A percentile compares a stretch with the other conserved stretches of the same genome.
Evolutionary conservation across 1,139 yeast genomes (phyloP).

Genomic region (Zygosaccharomyces pseudobailii): DNA sequence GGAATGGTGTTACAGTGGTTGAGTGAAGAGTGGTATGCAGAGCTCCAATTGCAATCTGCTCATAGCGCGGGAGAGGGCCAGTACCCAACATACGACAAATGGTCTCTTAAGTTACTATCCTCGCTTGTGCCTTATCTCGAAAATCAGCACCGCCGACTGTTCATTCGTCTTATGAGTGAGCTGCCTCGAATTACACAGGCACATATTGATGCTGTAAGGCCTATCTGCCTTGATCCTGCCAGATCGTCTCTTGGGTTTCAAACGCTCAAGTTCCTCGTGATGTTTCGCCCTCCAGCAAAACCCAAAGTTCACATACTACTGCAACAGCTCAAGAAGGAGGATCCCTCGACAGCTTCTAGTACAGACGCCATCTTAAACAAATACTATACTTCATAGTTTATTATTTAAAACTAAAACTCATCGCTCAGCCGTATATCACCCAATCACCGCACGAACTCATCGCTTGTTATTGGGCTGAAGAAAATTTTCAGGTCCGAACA

Average conservation of each 20-base stretch:
- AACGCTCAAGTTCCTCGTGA: conserved; percentile 71
- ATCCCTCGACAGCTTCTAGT: conserved; percentile 53
- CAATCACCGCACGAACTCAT: conserved; percentile 9
- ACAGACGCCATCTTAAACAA: conserved; percentile 51
- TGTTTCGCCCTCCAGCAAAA: conserved; percentile 87
- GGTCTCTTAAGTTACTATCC: conserved; percentile 73
- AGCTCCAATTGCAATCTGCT: conserved; percentile 29
- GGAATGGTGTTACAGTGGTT: conserved; percentile 89
- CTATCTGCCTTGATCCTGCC: conserved; percentile 82
- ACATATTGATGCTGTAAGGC: conserved; percentile 59
- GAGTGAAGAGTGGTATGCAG: conserved; percentile 92
- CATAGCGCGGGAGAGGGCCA: conserved; percentile 29
- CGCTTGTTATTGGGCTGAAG: neutral
- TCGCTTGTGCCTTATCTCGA: conserved; percentile 81
- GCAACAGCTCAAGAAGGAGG: conserved; percentile 48
- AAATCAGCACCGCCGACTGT: conserved; percentile 68
- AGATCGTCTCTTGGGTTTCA: conserved; percentile 77
- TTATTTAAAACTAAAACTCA: neutral
- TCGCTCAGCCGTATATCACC: conserved; percentile 1
- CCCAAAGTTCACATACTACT: conserved; percentile 61
- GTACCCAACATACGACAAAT: conserved; percentile 53
- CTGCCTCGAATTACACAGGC: conserved; percentile 66
- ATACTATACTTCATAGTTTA: conserved; percentile 27
- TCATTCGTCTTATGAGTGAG: conserved; percentile 79
- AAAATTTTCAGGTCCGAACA: conserved; percentile 10